Conservation (phyloP, 495 filamentous ascomycete genomes). For the Poronia punctata region DNA sequence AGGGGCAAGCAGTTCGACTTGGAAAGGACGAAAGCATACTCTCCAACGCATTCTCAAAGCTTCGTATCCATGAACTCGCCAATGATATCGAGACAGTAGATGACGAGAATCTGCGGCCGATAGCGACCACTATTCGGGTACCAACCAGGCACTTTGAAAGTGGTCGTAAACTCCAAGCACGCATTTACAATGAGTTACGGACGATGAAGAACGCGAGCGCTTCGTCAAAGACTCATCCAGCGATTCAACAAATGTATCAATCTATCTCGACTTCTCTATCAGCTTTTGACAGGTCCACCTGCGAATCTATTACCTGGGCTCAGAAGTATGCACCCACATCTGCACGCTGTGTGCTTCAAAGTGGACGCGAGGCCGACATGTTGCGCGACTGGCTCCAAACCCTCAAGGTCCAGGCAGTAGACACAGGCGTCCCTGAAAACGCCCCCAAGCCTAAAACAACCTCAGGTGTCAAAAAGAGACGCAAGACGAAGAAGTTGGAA, state of each 20-base stretch:
- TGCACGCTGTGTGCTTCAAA: slow-evolving; percentile 69
- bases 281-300: slow-evolving; percentile 73
- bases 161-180: slow-evolving; percentile 38
- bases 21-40: slow-evolving; percentile 38
- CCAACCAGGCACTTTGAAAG: slow-evolving; percentile 43
- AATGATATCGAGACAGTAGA: slow-evolving; percentile 29
- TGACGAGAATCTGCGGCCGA: slow-evolving; percentile 30
- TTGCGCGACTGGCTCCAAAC: slow-evolving; percentile 79
- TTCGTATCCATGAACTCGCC: slow-evolving; percentile 18
- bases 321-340: slow-evolving; percentile 78
- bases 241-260: slow-evolving; percentile 53
- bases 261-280: slow-evolving; percentile 55
- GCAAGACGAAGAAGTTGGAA: slow-evolving; percentile 68
- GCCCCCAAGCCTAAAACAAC: slow-evolving; percentile 36
- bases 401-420: slow-evolving; percentile 66
- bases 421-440: slow-evolving; percentile 49
- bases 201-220: slow-evolving; percentile 11
- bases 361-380: slow-evolving; percentile 60
- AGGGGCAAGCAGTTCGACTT: slow-evolving; percentile 40
- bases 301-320: slow-evolving; percentile 66
- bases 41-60: background rate
- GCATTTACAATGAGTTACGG: slow-evolving; percentile 29
- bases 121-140: slow-evolving; percentile 38
- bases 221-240: slow-evolving; percentile 40
- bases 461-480: slow-evolving; percentile 48